phyloP scores from a whole-genome alignment of 2,329 filamentous ascomycete genomes.

The Trematosphaeria pertusa region DNA sequence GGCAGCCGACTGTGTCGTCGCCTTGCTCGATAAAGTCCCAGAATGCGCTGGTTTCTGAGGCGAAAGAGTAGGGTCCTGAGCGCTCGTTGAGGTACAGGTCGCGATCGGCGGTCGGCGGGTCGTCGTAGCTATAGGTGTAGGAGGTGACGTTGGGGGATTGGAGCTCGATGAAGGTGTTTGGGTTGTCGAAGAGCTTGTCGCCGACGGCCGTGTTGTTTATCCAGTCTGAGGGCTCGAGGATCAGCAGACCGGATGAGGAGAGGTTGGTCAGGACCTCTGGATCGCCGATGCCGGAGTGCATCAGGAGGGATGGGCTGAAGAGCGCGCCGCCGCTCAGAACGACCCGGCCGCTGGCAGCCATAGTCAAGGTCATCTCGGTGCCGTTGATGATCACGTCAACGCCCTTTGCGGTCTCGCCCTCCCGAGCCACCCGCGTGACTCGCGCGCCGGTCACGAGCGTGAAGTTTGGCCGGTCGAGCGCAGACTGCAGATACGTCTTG shows the following conservation, averaged over 20 bases:
- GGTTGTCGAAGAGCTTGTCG: slow-evolving; percentile 62
- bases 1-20: slow-evolving; percentile 56
- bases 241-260: slow-evolving; percentile 45
- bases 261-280: slow-evolving; percentile 35
- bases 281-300: slow-evolving; percentile 49
- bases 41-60: slow-evolving; percentile 61
- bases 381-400: slow-evolving; percentile 49
- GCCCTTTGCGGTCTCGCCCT: slow-evolving; percentile 50
- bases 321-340: slow-evolving; percentile 44
- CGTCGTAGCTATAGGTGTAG: slow-evolving; percentile 56
- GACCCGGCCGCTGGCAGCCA: slow-evolving; percentile 38
- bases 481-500: slow-evolving; percentile 59
- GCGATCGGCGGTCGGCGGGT: slow-evolving; percentile 52
- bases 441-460: slow-evolving; percentile 52
- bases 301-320: slow-evolving; percentile 46
- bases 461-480: slow-evolving; percentile 47
- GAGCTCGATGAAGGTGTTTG: slow-evolving; percentile 62
- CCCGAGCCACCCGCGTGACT: slow-evolving; percentile 55
- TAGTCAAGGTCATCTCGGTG: slow-evolving; percentile 34
- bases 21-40: slow-evolving; percentile 57
- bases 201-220: slow-evolving; percentile 60
- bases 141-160: slow-evolving; percentile 53
- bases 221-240: slow-evolving; percentile 50
- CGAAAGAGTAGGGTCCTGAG: slow-evolving; percentile 62
- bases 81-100: slow-evolving; percentile 57